Evolutionary conservation across 495 filamentous ascomycete genomes (phyloP), one percentile per base, ranked within the genome.

Genomic region (Penicillium cinerascens): DNA sequence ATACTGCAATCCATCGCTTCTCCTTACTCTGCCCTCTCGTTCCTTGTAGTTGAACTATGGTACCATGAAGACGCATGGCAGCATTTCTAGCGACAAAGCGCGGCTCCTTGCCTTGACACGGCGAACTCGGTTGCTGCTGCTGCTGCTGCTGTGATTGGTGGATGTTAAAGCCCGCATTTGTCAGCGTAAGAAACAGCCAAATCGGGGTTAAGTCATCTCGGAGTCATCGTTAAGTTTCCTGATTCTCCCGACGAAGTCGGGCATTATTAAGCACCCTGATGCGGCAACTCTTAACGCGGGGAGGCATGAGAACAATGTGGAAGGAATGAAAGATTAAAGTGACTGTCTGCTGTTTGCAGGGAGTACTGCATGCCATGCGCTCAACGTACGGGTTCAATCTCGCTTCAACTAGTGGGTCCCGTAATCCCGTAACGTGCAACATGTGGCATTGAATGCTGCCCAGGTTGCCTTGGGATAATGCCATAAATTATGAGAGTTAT

Each of bases 11-110:
- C 29, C 13, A 15, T 13, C 11, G 10, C 10, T 11, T 33, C 10
- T 10, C 8, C 29, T 13, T 4, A 10, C n/a, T n/a, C n/a, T n/a
- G n/a, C n/a, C n/a, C n/a, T 33, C 4, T 33, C 29, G 13, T 33
- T 33, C 26, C 9, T 29, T 29, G 4, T 13, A 33, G 29, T 33
- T 10, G 9, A 33, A 33, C 9, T 33, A 33, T 33, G 29, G 29
- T 15, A 10, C 3, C 29, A 33, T 33, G 11, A 33, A 33, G 3
- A n/a, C 2, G 13, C 13, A 43, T 15, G 22, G 9, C 6, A 8
- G 40, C 15, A 43, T 38, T 51, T 44, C 9, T 39, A 55, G 56
- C 56, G 56, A 55, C 39, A 59, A n/a, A 55, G 42, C 51, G 51
- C 56, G 56, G 51, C 51, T 55, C 29, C 33, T 13, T 51, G 18